Base-by-base conservation (phyloP, 768 basidiomycete species). In the Lactarius hatsudake region DNA sequence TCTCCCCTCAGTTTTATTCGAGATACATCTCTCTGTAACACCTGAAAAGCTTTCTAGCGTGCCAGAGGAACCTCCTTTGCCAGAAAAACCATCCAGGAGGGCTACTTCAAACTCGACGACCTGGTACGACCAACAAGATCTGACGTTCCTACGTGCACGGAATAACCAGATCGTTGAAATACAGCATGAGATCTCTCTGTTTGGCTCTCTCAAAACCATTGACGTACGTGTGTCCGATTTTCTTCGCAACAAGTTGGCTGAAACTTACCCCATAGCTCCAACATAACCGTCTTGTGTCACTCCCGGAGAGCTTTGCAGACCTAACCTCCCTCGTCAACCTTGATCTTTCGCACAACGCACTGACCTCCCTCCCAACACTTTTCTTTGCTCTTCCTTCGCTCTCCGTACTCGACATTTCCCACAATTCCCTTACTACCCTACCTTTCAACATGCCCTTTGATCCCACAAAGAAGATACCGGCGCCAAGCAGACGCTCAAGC, bases 101-200 rank as follows among this genome's bases (percentile, higher is more conserved):
- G 75, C 79, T 10, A 79, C 78, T 38, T 79, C 81, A 61, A 79
- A 77, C 38, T 78, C 81, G 58, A 78, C 77, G 26, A 86, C 89
- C 15, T 81, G 92, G 90, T 94, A 87, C 71, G 91, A 93, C 73
- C 88, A 88, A 1, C 88, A 90, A 73, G 92, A 94, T 76, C 77
- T 94, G 26, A 83, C 84, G 43, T 79, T 89, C 5, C 77, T 94
- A 53, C 93, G 92, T 73, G 87, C 86, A 18, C 89, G 88, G 84
- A 89, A 87, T 72, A 94, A 94, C 72, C 87, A 89, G 23, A 93
- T 94, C 51, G 69, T 83, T 20, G 89, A 91, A 72, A 81, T 94
- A 34, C 92, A 93, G 70, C 87, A 86, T 28, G 93, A 94, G 74
- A 88, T 94, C 17, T 89, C 89, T 0, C 80, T 93, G 55, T 94